Conservation (phyloP, 2,329 filamentous ascomycete species). For the Coniochaeta pulveracea region DNA sequence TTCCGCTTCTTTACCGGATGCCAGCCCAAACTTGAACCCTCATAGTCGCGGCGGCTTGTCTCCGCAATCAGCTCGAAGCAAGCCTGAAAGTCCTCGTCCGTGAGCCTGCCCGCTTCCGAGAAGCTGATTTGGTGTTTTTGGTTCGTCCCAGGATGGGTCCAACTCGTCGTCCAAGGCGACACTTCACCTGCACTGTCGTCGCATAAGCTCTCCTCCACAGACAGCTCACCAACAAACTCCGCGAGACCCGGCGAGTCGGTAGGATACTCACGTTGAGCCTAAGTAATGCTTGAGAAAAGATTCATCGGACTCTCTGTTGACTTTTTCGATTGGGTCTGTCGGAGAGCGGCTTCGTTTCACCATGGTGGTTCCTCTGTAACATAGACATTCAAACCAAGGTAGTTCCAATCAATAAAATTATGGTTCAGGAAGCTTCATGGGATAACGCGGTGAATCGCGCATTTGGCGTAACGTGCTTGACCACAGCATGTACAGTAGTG, state of each 20-base stretch:
- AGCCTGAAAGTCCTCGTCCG: conserved; percentile 30
- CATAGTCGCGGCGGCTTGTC: conserved; percentile 56
- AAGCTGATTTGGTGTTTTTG: conserved; percentile 32
- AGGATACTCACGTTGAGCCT: conserved; percentile 30
- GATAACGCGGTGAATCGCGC: too few species aligned
- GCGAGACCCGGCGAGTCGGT: too few species aligned
- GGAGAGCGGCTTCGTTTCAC: conserved; percentile 2
- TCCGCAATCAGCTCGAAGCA: conserved; percentile 48
- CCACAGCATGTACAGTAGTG: too few species aligned
- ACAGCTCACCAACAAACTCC: too few species aligned
- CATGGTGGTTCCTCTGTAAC: too few species aligned
- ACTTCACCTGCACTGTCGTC: conserved; percentile 2
- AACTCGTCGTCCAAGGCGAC: conserved; percentile 21
- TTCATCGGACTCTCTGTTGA: conserved; percentile 33
- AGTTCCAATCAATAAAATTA: too few species aligned
- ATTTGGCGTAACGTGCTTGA: too few species aligned
- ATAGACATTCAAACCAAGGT: too few species aligned
- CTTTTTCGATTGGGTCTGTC: conserved; percentile 30
- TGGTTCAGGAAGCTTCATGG: too few species aligned
- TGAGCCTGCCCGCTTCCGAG: conserved; percentile 24
- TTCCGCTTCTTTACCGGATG: conserved; percentile 43
- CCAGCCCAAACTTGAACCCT: conserved; percentile 52
- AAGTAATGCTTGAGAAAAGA: conserved; percentile 38
- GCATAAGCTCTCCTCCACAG: too few species aligned
- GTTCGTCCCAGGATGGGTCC: conserved; percentile 37